Percentiles rank a stretch among this genome's conserved stretches.
Conservation (phyloP, 2,329 filamentous ascomycete species). For the Microcera coccophila region DNA sequence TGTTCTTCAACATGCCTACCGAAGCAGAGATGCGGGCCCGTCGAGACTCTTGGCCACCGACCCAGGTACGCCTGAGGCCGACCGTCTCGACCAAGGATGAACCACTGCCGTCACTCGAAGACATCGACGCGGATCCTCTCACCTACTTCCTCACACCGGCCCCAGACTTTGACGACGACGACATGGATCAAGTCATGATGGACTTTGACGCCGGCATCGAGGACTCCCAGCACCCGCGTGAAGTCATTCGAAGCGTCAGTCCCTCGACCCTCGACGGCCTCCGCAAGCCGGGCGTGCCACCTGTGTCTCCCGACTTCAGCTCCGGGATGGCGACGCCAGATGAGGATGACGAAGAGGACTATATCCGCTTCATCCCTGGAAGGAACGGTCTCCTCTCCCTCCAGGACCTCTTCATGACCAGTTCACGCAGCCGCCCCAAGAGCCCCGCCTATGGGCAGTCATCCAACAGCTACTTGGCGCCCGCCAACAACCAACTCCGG, state of each 20-base stretch:
- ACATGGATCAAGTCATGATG: conserved; percentile 42
- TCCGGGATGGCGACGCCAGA: conserved; percentile 42
- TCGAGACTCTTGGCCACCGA: conserved; percentile 51
- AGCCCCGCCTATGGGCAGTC: conserved; percentile 31
- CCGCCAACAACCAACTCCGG: conserved; percentile 25
- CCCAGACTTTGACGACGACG: conserved; percentile 40
- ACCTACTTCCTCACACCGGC: conserved; percentile 54
- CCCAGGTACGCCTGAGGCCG: conserved; percentile 45
- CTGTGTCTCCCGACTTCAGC: conserved; percentile 24
- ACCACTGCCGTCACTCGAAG: conserved; percentile 42
- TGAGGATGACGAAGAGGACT: conserved; percentile 47
- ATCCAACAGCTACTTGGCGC: conserved; percentile 27
- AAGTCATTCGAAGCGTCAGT: conserved; percentile 52
- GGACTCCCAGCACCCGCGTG: conserved; percentile 41
- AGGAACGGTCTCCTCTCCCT: conserved; percentile 41
- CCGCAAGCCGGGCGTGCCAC: conserved; percentile 36
- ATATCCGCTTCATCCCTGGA: conserved; percentile 45
- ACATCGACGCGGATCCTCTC: conserved; percentile 52
- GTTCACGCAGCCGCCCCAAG: conserved; percentile 28
- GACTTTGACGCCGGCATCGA: conserved; percentile 58
- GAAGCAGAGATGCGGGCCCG: conserved; percentile 31
- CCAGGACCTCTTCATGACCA: conserved; percentile 40
- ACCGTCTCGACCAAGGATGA: conserved; percentile 39
- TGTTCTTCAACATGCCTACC: conserved; percentile 30
- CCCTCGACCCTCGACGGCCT: conserved; percentile 54